Percentiles rank a stretch among this genome's conserved stretches.
Conservation (phyloP, 2,329 filamentous ascomycete species). For the Tolypocladium album region DNA sequence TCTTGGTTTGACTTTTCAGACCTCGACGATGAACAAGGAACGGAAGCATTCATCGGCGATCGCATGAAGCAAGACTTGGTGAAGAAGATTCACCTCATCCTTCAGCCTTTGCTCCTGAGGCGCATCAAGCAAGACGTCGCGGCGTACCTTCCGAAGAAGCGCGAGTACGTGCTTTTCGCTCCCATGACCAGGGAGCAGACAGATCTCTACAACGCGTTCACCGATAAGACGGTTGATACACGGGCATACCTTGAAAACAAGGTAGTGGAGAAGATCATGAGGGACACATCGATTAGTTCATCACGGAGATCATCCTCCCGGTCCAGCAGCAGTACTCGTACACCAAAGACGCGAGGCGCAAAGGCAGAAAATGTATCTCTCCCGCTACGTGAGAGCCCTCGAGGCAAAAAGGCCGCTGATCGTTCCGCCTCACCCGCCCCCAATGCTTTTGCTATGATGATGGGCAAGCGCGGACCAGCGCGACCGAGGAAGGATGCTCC, state of each 20-base stretch:
- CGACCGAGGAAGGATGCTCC: conserved; percentile 15
- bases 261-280: conserved; percentile 51
- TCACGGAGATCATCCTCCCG: conserved; percentile 22
- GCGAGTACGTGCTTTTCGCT: conserved; percentile 91
- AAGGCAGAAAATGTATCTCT: conserved; percentile 15
- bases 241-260: conserved; percentile 77
- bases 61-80: conserved; percentile 44
- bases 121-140: conserved; percentile 92
- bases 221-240: conserved; percentile 45
- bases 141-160: conserved; percentile 82
- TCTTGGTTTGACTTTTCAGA: conserved; percentile 97
- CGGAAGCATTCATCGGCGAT: conserved; percentile 70
- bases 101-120: conserved; percentile 83
- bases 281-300: conserved; percentile 18
- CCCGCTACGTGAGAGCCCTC: conserved; percentile 24
- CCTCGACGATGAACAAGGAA: conserved; percentile 70
- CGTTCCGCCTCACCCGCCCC: conserved; percentile 7
- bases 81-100: conserved; percentile 78
- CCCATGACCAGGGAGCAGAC: conserved; percentile 86
- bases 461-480: conserved; percentile 28
- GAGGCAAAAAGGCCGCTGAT: conserved; percentile 15
- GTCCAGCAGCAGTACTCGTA: conserved; percentile 18
- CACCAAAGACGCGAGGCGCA: conserved; percentile 5
- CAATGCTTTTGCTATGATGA: conserved; percentile 45
- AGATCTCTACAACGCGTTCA: conserved; percentile 67